Conservation (phyloP, 139 green algal genomes). For the Astrephomene gubernaculifera region DNA sequence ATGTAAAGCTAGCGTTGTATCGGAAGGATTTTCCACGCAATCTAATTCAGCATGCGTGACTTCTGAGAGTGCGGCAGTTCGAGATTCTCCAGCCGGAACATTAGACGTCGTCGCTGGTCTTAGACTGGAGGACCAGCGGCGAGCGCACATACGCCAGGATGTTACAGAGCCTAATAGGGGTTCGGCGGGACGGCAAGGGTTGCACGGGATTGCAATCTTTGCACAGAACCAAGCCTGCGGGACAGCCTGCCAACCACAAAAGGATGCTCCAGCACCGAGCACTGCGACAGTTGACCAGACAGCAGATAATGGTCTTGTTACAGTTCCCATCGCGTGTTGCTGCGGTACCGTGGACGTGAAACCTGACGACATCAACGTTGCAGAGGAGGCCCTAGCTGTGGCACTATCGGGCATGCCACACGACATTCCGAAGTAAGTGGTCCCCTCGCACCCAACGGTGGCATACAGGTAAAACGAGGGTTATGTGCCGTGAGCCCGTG, state of each 20-base stretch:
- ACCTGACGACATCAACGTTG: neutral
- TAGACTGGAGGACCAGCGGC: neutral
- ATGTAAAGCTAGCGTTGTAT: neutral
- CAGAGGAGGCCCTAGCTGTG: neutral
- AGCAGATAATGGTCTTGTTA: neutral
- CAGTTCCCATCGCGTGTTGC: neutral
- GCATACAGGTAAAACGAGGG: neutral
- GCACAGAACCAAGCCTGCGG: neutral
- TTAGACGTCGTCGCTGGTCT: no score
- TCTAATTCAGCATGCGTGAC: neutral
- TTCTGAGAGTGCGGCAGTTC: neutral
- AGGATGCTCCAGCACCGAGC: neutral
- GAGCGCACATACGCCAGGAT: neutral
- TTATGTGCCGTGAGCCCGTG: neutral
- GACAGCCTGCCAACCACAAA: neutral
- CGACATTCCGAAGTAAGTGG: conserved; percentile 15
- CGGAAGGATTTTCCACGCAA: neutral
- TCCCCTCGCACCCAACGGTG: neutral
- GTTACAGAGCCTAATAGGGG: neutral
- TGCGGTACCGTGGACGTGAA: neutral
- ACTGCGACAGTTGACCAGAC: neutral
- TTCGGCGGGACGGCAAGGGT: neutral
- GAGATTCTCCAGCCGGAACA: neutral
- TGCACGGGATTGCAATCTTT: neutral
- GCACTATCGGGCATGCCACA: neutral